Evolutionary conservation across 2,329 filamentous ascomycete genomes (phyloP).

Genomic region (Beauveria pseudobassiana): DNA sequence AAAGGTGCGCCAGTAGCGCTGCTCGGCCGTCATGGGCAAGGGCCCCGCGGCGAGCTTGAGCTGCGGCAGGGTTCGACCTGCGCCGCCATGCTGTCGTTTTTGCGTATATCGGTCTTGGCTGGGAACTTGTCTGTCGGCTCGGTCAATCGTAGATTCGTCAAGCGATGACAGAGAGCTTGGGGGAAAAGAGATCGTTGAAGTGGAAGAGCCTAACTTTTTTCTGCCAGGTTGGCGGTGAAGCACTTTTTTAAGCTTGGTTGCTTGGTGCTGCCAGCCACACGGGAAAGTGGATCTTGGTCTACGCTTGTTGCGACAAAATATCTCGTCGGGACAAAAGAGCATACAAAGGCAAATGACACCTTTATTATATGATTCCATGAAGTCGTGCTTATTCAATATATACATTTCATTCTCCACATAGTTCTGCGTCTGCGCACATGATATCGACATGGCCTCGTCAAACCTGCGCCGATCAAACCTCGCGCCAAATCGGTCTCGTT

Average conservation of each 20-base stretch:
- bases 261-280: background rate
- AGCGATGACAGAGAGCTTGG: background rate
- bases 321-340: no score
- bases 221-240: conserved; percentile 11
- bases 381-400: background rate
- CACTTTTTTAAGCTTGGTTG: background rate
- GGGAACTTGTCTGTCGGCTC: background rate
- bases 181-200: background rate
- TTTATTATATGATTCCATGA: background rate
- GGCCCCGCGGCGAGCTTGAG: conserved; percentile 79
- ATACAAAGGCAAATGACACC: background rate
- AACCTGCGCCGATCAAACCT: background rate
- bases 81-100: conserved; percentile 61
- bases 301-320: no score
- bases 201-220: conserved; percentile 20
- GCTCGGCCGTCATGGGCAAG: conserved; percentile 78
- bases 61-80: conserved; percentile 74
- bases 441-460: background rate
- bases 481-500: background rate
- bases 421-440: background rate
- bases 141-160: background rate
- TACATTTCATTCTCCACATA: background rate
- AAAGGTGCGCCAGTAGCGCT: conserved; percentile 94
- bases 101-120: background rate
- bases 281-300: background rate